These are phyloP conservation scores for Trypanosoma platydactyli DNA, from an alignment of 208 protist species.

Conservation along the genomic window DNA sequence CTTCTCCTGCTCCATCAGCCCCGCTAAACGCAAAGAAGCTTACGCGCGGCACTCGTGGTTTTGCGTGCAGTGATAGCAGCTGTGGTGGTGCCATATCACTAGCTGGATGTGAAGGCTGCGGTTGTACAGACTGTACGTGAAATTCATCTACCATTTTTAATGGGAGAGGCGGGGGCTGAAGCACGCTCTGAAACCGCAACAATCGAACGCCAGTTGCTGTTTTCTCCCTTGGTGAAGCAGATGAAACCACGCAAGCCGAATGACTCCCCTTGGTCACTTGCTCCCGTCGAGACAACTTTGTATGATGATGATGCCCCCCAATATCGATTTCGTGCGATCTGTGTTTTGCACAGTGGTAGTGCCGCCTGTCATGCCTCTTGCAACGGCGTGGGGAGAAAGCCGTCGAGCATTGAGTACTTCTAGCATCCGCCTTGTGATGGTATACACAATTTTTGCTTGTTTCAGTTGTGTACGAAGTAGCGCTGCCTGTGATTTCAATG, in stretches of 20 bases:
- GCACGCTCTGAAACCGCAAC: conserved; percentile 35
- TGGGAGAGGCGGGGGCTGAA: conserved; percentile 43
- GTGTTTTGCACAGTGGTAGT: conserved; percentile 33
- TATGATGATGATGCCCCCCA: not conserved
- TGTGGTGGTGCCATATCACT: conserved; percentile 10
- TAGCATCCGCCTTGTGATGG: not conserved
- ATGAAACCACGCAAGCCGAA: conserved; percentile 7
- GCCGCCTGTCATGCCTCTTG: conserved; percentile 16
- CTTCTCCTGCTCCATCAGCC: not conserved
- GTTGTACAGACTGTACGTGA: not conserved
- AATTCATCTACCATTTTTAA: not conserved
- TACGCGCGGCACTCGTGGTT: conserved; percentile 20
- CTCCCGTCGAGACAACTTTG: not conserved
- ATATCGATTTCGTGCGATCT: not conserved
- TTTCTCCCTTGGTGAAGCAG: conserved; percentile 12
- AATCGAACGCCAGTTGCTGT: conserved; percentile 14
- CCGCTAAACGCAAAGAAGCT: conserved; percentile 15
- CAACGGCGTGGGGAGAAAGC: conserved; percentile 11
- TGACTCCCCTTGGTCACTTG: not conserved
- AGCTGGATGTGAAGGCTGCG: not conserved
- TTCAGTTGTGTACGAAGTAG: conserved; percentile 70
- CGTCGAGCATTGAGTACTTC: not conserved
- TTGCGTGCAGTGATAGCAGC: conserved; percentile 11
- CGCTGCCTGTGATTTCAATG: conserved; percentile 45
- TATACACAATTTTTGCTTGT: conserved; percentile 34